Conservation (phyloP, 129 eudicot species). For the Tagetes erecta region DNA sequence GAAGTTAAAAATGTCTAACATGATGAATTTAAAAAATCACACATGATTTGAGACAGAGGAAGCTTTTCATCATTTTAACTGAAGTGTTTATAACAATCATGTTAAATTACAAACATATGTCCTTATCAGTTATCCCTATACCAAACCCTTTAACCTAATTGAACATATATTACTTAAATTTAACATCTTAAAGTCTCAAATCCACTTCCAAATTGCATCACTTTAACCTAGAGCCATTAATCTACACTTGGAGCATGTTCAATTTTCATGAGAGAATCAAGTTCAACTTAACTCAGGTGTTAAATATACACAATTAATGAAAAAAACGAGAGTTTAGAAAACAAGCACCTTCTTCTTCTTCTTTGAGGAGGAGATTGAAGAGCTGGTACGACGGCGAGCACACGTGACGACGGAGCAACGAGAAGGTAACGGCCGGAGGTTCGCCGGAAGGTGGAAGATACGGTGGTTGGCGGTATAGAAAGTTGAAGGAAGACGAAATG, state of each 20-base stretch:
- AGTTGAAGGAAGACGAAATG: constrained; percentile 33
- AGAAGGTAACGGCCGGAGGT: constrained; percentile 22
- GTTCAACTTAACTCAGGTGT: constrained; percentile 17
- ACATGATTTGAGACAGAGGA: background rate
- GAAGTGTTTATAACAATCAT: background rate
- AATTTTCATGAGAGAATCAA: background rate
- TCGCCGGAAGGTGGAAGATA: constrained; percentile 27
- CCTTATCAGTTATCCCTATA: constrained; percentile 8
- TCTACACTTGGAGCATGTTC: background rate
- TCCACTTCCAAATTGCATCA: constrained; percentile 3
- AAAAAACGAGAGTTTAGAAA: background rate
- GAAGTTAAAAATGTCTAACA: background rate
- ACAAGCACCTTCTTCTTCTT: constrained; percentile 42
- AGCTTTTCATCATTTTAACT: background rate
- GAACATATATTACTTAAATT: background rate
- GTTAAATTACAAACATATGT: background rate
- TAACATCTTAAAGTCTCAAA: constrained; percentile 6
- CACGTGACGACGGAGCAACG: constrained; percentile 44
- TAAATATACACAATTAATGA: background rate
- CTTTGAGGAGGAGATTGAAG: constrained; percentile 39
- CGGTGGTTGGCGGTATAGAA: constrained; percentile 27
- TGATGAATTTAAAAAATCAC: background rate
- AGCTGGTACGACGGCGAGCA: constrained; percentile 58
- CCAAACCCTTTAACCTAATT: background rate
- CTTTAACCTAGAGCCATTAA: background rate